phyloP scores from a whole-genome alignment of 23 red algal species.

The Gracilaria caudata region DNA sequence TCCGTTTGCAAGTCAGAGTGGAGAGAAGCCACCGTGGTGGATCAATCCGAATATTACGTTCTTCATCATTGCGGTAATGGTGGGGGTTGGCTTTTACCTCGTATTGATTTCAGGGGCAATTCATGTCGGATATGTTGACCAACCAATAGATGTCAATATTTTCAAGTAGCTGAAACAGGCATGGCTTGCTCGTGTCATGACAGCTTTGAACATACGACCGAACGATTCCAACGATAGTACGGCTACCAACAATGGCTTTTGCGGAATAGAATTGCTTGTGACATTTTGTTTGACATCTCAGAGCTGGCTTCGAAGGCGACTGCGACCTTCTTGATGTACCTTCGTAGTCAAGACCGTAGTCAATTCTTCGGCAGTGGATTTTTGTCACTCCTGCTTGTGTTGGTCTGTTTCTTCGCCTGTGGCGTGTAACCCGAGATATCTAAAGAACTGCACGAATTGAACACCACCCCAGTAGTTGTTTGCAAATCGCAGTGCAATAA shows the following conservation, averaged over 20 bases:
- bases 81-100: slow-evolving; percentile 83
- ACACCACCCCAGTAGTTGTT: slow-evolving; percentile 98
- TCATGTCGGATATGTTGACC: slow-evolving; percentile 87
- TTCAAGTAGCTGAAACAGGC: slow-evolving; percentile 44
- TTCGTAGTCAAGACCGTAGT: background rate
- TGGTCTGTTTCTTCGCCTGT: slow-evolving; percentile 20
- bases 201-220: background rate
- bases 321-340: too few species aligned
- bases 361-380: background rate
- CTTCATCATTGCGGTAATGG: slow-evolving; percentile 64
- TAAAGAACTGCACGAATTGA: slow-evolving; percentile 98
- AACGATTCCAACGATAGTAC: background rate
- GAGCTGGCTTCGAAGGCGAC: too few species aligned
- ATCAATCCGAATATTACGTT: slow-evolving; percentile 98
- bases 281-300: too few species aligned
- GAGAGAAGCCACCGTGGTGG: slow-evolving; percentile 97
- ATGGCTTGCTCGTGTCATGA: background rate
- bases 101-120: slow-evolving; percentile 79
- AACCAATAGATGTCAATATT: slow-evolving; percentile 73
- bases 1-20: slow-evolving; percentile 92
- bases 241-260: background rate
- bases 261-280: too few species aligned
- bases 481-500: slow-evolving; percentile 78
- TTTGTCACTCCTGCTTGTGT: background rate
- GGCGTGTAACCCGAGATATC: slow-evolving; percentile 89